Evolutionary conservation across 169 alveolate species (phyloP), one percentile per base, ranked within the genome.

Genomic region (Eimeria acervulina): DNA sequence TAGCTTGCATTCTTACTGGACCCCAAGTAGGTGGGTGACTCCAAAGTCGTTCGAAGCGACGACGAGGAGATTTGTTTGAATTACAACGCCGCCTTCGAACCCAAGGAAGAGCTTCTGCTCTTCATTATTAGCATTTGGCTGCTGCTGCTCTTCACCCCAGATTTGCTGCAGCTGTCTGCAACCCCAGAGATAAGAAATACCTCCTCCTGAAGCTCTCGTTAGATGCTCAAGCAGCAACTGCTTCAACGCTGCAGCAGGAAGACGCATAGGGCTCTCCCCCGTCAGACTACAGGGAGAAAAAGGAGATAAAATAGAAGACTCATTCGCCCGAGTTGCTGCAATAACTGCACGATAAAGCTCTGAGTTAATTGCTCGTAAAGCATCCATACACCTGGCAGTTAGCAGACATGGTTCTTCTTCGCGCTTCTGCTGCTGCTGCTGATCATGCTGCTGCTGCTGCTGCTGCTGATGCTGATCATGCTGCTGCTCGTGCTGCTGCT

Each of bases 341-440:
- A 81, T 8, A 40, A 81, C 72, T 6, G 90, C 7, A n/a, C 90
- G 0, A 61, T 81, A 47, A 0, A 81, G 44, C 12, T 42, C 90
- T 10, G 68, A 17, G 26, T 81, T 81, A 23, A 81, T 81, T 7
- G 90, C 90, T 7, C 90, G 36, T 36, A 81, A 31, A 2, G 90
- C 90, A 42, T 81, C 90, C 26, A 81, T 31, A 13, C 90, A 44
- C 44, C 90, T 40, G 1, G 68, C 90, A 81, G 90, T 44, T 13
- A 81, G 40, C 5, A 44, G 23, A 26, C 70, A 81, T 28, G 12
- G 4, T 7, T 26, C 31, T 7, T 47, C 81, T 36, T 70, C 81
- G 7, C 5, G 7, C 26, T 70, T 36, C 42, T 70, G 26, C 26
- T 13, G 26, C 26, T 13, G 66, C 26, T 13, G 66, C 66, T 13